Conservation (phyloP, 257 asterid species). For the Fraxinus pennsylvanica region DNA sequence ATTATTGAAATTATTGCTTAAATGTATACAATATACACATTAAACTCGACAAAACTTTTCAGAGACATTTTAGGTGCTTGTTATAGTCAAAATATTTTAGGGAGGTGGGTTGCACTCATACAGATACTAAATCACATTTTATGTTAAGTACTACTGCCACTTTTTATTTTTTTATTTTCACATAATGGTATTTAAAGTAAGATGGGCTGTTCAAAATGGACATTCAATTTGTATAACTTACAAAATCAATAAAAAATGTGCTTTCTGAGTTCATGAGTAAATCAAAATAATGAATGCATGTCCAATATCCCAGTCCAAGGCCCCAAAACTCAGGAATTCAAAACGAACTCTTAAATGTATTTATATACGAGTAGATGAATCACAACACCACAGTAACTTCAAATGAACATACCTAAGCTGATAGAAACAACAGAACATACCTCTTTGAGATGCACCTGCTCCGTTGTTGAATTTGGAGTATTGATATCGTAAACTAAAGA, state of each 20-base stretch:
- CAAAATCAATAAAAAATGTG: conserved; percentile 13
- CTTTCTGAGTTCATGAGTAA: conserved; percentile 12
- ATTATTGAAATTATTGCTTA: too few species aligned
- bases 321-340: not conserved
- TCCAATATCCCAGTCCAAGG: not conserved
- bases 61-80: too few species aligned
- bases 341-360: conserved; percentile 7
- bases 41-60: too few species aligned
- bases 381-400: not conserved
- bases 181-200: not conserved
- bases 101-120: too few species aligned
- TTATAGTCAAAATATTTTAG: too few species aligned
- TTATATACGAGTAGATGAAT: not conserved
- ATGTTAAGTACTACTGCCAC: too few species aligned
- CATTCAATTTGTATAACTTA: conserved; percentile 1
- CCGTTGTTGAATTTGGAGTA: conserved; percentile 69
- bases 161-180: not conserved
- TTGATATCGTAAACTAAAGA: conserved; percentile 80
- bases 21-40: too few species aligned
- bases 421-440: conserved; percentile 37
- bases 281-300: conserved; percentile 4
- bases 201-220: not conserved
- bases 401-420: conserved; percentile 1
- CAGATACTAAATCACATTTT: too few species aligned
- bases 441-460: conserved; percentile 93